Percentiles rank a stretch among this genome's conserved stretches.
Conservation (phyloP, 2,329 filamentous ascomycete genomes). For the Colletotrichum gloeosporioides region DNA sequence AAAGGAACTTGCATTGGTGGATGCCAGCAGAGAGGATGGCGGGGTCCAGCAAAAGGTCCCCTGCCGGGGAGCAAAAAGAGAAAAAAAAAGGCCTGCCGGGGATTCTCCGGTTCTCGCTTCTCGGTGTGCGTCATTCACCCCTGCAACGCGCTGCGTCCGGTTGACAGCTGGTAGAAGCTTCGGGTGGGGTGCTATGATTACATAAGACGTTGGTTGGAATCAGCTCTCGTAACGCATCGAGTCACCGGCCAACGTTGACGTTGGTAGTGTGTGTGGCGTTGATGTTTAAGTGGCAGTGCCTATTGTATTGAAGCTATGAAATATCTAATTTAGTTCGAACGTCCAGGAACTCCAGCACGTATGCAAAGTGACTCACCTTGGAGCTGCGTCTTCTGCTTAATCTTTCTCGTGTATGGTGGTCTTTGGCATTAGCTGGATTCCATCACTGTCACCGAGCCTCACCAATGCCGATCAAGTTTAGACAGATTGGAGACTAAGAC, state of each 20-base stretch:
- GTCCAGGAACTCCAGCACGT: background rate
- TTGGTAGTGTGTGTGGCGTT: background rate
- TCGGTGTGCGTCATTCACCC: slow-evolving; percentile 21
- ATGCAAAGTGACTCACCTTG: background rate
- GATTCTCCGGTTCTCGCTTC: background rate
- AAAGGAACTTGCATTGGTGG: slow-evolving; percentile 11
- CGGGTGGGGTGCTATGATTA: background rate
- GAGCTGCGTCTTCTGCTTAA: background rate
- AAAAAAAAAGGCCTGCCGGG: background rate
- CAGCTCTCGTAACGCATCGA: background rate
- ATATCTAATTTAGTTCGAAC: background rate
- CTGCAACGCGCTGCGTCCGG: background rate
- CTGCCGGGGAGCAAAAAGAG: background rate
- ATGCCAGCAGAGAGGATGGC: background rate
- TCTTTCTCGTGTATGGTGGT: background rate
- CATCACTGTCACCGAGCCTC: background rate
- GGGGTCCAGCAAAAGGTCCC: background rate
- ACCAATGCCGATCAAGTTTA: background rate
- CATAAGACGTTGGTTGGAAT: background rate
- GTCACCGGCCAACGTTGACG: background rate
- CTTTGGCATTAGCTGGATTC: background rate
- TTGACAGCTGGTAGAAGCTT: background rate
- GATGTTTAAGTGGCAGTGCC: background rate
- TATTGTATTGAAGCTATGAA: background rate
- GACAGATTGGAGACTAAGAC: background rate